phyloP scores from a whole-genome alignment of 176 grass and related monocot genomes.

The Pharus latifolius region DNA sequence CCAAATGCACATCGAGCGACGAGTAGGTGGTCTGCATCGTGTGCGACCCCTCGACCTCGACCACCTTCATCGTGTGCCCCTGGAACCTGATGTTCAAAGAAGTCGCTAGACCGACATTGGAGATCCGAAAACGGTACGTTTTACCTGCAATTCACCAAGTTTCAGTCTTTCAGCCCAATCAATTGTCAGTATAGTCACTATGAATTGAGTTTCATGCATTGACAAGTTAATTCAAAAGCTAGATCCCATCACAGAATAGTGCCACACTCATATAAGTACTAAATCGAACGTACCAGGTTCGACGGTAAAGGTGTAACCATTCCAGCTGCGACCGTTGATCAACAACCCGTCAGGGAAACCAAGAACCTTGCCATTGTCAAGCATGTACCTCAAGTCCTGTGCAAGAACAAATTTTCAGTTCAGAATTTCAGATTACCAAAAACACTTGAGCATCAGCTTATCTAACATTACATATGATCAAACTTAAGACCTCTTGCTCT shows the following conservation, averaged over 20 bases:
- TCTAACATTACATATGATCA: too few relatives aligned
- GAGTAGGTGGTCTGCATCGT: conserved; percentile 69
- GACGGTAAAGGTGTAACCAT: conserved; percentile 61
- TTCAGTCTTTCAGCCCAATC: background rate
- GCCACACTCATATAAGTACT: background rate
- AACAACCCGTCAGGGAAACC: conserved; percentile 57
- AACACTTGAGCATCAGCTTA: too few relatives aligned
- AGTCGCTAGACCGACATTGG: conserved; percentile 68
- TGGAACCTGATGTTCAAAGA: conserved; percentile 81
- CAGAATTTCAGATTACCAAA: background rate
- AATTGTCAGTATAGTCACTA: background rate
- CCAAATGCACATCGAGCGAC: conserved; percentile 75
- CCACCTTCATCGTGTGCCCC: conserved; percentile 76
- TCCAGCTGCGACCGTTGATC: conserved; percentile 54
- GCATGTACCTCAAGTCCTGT: conserved; percentile 53
- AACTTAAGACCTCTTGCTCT: too few relatives aligned
- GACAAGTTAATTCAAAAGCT: background rate
- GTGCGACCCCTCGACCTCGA: conserved; percentile 88
- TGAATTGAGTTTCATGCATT: too few relatives aligned
- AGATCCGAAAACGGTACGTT: conserved; percentile 74
- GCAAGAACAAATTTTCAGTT: background rate
- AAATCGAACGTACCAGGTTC: conserved; percentile 27
- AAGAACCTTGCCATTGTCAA: conserved; percentile 58
- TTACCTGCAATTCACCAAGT: conserved; percentile 29
- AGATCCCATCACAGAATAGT: background rate